phyloP scores from a whole-genome alignment of 2,329 filamentous ascomycete species.

The Colletotrichum spaethianum region DNA sequence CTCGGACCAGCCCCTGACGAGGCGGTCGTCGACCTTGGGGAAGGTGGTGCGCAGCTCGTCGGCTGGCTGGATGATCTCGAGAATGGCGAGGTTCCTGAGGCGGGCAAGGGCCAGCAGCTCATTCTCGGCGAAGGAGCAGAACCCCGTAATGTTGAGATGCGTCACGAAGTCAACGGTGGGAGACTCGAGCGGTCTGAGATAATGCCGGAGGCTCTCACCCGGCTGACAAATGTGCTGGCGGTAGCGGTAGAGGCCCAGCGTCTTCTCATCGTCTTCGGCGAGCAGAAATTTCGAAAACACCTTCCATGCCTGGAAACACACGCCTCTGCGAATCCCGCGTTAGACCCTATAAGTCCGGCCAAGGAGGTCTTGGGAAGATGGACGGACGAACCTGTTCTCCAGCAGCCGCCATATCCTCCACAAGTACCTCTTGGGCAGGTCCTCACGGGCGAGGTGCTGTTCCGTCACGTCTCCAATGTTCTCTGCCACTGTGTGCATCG shows the following conservation, averaged over 20 bases:
- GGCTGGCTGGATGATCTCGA: slow-evolving; percentile 61
- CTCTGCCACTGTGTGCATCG: slow-evolving; percentile 53
- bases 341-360: slow-evolving; percentile 8
- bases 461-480: slow-evolving; percentile 54
- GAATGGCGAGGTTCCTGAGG: slow-evolving; percentile 62
- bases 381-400: slow-evolving; percentile 53
- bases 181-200: slow-evolving; percentile 55
- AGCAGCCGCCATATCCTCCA: slow-evolving; percentile 58
- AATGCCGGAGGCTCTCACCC: slow-evolving; percentile 51
- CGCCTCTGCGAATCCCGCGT: slow-evolving; percentile 46
- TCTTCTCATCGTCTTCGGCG: slow-evolving; percentile 51
- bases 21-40: slow-evolving; percentile 59
- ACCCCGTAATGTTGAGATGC: slow-evolving; percentile 57
- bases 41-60: slow-evolving; percentile 48
- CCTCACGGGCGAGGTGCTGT: slow-evolving; percentile 49
- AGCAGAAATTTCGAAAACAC: slow-evolving; percentile 54
- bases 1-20: slow-evolving; percentile 62
- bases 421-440: slow-evolving; percentile 52
- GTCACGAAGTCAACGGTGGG: slow-evolving; percentile 56
- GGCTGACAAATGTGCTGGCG: slow-evolving; percentile 57
- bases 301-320: slow-evolving; percentile 58
- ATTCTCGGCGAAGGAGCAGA: slow-evolving; percentile 51
- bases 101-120: slow-evolving; percentile 59
- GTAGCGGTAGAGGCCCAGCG: slow-evolving; percentile 55
- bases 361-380: background rate